Percentiles rank a stretch among this genome's conserved stretches.
Evolutionary conservation across 176 grass and related monocot species (phyloP).

Genomic region (Rhipidocladum racemiflorum): DNA sequence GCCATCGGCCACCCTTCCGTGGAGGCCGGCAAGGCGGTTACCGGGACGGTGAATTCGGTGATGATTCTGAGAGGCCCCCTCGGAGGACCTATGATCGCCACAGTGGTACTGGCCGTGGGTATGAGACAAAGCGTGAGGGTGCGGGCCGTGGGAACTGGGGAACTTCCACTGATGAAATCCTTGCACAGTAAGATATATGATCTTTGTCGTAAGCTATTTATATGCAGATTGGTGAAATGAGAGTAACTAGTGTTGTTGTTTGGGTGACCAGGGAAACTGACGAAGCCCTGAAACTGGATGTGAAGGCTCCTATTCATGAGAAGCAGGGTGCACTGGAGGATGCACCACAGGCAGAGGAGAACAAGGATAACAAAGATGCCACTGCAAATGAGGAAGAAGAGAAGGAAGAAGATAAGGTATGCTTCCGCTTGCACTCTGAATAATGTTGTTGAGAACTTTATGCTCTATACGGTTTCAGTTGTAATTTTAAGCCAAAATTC

Average conservation of each 20-base stretch:
- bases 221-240: neutral
- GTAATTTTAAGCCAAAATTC: neutral
- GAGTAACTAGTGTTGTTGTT: constrained; percentile 24
- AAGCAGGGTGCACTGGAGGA: constrained; percentile 51
- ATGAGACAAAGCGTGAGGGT: constrained; percentile 75
- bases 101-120: constrained; percentile 77
- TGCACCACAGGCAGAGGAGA: constrained; percentile 33
- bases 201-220: neutral
- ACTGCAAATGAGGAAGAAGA: constrained; percentile 52
- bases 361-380: constrained; percentile 56
- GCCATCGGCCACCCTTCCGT: constrained; percentile 46
- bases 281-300: constrained; percentile 50
- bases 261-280: constrained; percentile 59
- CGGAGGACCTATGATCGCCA: constrained; percentile 71
- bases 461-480: neutral
- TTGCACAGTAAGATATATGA: constrained; percentile 44
- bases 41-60: constrained; percentile 48
- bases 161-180: constrained; percentile 58
- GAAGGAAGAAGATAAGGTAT: constrained; percentile 90
- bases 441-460: neutral
- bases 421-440: neutral
- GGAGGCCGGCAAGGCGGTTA: constrained; percentile 59
- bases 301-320: constrained; percentile 58
- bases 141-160: constrained; percentile 92
- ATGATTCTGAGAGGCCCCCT: constrained; percentile 51